Conservation (phyloP, 108 stramenopile genomes). For the Nitzschia inconspicua region DNA sequence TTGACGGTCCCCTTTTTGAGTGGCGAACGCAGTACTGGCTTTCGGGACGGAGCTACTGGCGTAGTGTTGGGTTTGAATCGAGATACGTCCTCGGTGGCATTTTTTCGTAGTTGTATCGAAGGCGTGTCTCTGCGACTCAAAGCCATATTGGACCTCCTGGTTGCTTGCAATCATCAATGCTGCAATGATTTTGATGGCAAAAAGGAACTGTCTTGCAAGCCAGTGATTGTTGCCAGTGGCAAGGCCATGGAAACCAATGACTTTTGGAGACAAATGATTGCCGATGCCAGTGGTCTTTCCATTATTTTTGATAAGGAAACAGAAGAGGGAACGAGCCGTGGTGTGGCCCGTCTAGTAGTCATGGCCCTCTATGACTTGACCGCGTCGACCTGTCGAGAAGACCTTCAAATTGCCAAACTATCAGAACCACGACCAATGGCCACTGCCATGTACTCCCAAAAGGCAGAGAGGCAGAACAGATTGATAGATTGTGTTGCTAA, state of each 20-base stretch:
- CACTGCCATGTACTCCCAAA: conserved; percentile 13
- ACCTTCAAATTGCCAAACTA: not conserved
- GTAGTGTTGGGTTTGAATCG: conserved; percentile 69
- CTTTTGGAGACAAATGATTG: conserved; percentile 77
- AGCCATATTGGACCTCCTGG: conserved; percentile 33
- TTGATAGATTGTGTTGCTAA: conserved; percentile 29
- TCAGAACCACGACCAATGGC: conserved; percentile 8
- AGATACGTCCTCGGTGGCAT: conserved; percentile 53
- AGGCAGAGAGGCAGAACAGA: conserved; percentile 18
- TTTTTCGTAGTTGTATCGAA: conserved; percentile 66
- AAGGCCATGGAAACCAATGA: conserved; percentile 71
- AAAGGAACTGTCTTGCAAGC: not conserved
- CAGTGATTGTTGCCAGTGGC: conserved; percentile 64
- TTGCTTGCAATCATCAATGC: not conserved
- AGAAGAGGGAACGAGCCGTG: conserved; percentile 69
- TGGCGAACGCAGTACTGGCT: conserved; percentile 80
- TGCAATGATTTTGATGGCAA: not conserved
- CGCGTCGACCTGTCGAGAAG: conserved; percentile 7
- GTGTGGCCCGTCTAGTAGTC: conserved; percentile 59
- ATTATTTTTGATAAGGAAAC: conserved; percentile 64
- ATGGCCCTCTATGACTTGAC: not conserved
- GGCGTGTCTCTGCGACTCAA: conserved; percentile 63
- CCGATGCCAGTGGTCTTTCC: conserved; percentile 53
- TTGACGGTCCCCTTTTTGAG: conserved; percentile 67
- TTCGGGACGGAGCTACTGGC: conserved; percentile 63